Evolutionary conservation across 2,329 filamentous ascomycete species (phyloP).

Genomic region (Parascedosporium putredinis): DNA sequence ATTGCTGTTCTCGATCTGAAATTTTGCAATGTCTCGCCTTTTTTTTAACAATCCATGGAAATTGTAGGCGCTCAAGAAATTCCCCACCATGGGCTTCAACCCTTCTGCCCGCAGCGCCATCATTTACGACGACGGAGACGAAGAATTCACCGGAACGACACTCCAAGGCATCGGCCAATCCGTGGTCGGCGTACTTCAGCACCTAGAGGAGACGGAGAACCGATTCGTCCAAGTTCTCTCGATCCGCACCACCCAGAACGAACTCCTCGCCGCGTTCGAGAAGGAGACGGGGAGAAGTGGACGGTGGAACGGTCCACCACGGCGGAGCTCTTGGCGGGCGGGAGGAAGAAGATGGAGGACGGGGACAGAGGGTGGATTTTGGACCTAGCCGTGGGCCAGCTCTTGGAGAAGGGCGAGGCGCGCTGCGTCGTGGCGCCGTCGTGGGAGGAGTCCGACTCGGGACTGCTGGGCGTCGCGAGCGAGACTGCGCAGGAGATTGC

Average conservation of each 20-base stretch:
- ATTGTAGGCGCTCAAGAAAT: conserved; percentile 27
- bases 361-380: neutral
- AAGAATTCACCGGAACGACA: conserved; percentile 10
- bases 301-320: conserved; percentile 22
- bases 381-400: conserved; percentile 4
- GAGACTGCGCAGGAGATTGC: neutral
- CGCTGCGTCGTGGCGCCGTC: conserved; percentile 1
- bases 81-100: conserved; percentile 32
- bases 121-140: conserved; percentile 12
- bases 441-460: neutral
- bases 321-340: conserved; percentile 25
- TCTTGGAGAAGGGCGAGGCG: neutral
- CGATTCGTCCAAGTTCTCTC: conserved; percentile 22
- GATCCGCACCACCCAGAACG: conserved; percentile 35
- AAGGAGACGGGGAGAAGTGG: conserved; percentile 13
- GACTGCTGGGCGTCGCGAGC: neutral
- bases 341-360: conserved; percentile 1
- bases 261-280: conserved; percentile 25
- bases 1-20: no score
- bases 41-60: neutral
- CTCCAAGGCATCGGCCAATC: conserved; percentile 10
- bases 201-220: conserved; percentile 12
- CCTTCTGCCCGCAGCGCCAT: conserved; percentile 24
- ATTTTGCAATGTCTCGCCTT: no score
- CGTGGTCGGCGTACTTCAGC: conserved; percentile 11